Evolutionary conservation across 2,329 filamentous ascomycete genomes (phyloP).

Genomic region (Colletotrichum tropicale): DNA sequence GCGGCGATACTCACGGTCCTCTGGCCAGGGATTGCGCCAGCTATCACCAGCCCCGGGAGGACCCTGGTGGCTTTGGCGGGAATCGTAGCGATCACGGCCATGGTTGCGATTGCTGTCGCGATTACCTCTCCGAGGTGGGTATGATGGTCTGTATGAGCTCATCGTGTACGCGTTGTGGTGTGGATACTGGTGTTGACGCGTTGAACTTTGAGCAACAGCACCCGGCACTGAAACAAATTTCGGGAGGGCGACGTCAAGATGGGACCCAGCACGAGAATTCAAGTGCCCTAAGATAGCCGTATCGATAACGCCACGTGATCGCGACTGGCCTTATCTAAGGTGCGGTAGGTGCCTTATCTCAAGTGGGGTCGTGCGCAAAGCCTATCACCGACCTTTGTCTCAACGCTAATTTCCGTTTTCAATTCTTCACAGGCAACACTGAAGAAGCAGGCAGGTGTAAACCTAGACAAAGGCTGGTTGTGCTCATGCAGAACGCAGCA

Average conservation of each 20-base stretch:
- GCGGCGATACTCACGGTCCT: conserved; percentile 18
- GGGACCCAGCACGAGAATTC: not conserved
- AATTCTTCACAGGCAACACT: not conserved
- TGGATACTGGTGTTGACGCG: conserved; percentile 20
- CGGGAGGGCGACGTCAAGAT: conserved; percentile 1
- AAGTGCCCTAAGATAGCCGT: not conserved
- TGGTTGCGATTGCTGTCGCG: conserved; percentile 4
- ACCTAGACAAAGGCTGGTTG: not conserved
- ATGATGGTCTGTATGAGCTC: conserved; percentile 19
- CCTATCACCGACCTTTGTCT: not conserved
- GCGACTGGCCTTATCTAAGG: not conserved
- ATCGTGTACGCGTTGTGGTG: conserved; percentile 14
- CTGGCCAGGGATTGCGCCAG: conserved; percentile 14
- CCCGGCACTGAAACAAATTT: not conserved
- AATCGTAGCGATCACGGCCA: not conserved
- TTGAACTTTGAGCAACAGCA: not conserved
- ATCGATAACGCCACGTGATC: conserved; percentile 16
- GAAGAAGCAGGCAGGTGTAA: not conserved
- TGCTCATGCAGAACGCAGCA: not conserved
- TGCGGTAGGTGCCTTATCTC: not conserved
- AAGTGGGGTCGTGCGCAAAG: not conserved
- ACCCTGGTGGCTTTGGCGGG: not conserved
- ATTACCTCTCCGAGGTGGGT: conserved; percentile 6
- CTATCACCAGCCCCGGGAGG: conserved; percentile 1
- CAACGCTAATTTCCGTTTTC: not conserved